Evolutionary conservation across 345 rosid genomes (phyloP).

Genomic region (Camelina neglecta): DNA sequence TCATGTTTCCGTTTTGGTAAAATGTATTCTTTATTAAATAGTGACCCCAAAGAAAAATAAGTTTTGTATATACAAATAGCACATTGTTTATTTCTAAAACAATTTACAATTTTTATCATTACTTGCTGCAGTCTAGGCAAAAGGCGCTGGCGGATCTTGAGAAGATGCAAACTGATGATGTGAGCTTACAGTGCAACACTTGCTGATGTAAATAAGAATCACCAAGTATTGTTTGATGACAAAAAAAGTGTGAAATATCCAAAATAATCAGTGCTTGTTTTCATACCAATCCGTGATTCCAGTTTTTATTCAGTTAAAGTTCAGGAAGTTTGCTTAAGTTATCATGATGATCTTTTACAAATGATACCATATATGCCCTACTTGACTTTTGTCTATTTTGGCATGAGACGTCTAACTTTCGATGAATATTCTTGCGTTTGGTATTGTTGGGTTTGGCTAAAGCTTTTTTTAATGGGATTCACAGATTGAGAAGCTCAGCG

Average conservation of each 20-base stretch:
- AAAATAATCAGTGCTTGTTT: neutral
- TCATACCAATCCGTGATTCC: neutral
- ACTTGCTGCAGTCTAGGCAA: constrained; percentile 80
- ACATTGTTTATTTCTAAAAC: neutral
- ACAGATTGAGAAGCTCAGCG: constrained; percentile 85
- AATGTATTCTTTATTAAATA: neutral
- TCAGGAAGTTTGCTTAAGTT: constrained; percentile 3
- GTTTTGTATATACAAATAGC: neutral
- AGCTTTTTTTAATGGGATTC: neutral
- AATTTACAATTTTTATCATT: constrained; percentile 26
- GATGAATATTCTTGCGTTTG: constrained; percentile 1
- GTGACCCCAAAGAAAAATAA: neutral
- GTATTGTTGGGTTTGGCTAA: constrained; percentile 31
- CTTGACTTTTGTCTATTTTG: constrained; percentile 15
- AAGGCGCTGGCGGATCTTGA: constrained; percentile 79
- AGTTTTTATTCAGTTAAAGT: neutral
- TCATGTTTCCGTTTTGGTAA: neutral
- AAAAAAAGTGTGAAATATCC: constrained; percentile 19
- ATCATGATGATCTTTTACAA: constrained; percentile 8
- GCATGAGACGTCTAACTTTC: constrained; percentile 9
- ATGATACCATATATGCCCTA: neutral
- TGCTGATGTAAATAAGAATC: constrained; percentile 38
- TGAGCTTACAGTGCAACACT: constrained; percentile 50
- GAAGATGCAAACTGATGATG: constrained; percentile 79
- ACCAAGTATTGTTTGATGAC: constrained; percentile 32